Conservation (phyloP, 192 early-diverging fungal genomes). For the Neocallimastix lanati region DNA sequence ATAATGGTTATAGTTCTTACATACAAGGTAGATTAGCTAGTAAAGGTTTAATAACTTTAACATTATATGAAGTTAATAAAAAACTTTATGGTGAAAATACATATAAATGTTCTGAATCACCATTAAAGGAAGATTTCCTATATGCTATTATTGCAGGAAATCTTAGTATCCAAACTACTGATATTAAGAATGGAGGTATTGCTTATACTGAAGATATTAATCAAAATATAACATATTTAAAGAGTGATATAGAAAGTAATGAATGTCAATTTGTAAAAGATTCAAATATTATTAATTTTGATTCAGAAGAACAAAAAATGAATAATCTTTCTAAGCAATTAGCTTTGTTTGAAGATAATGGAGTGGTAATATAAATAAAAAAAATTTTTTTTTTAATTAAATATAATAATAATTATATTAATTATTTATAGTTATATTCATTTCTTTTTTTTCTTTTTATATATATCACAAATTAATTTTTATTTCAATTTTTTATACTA, state of each 20-base stretch:
- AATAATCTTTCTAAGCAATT: not conserved
- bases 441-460: no score
- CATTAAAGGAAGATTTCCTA: not conserved
- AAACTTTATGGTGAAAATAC: not conserved
- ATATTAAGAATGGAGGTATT: not conserved
- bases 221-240: rapidly evolving
- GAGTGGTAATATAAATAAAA: not conserved
- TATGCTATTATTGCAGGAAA: not conserved
- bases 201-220: not conserved
- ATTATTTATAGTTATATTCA: no score
- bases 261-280: not conserved
- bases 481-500: no score
- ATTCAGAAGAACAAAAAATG: not conserved
- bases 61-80: not conserved
- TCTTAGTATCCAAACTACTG: not conserved
- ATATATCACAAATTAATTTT: no score
- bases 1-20: not conserved
- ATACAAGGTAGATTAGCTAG: not conserved
- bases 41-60: not conserved
- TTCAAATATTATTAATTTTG: not conserved
- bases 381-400: no score
- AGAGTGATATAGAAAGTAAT: not conserved
- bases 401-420: no score
- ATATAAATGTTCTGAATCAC: not conserved
- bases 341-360: not conserved